Evolutionary conservation across 2,329 filamentous ascomycete species (phyloP), one percentile per base, ranked within the genome.

Genomic region (Fusarium armeniacum): DNA sequence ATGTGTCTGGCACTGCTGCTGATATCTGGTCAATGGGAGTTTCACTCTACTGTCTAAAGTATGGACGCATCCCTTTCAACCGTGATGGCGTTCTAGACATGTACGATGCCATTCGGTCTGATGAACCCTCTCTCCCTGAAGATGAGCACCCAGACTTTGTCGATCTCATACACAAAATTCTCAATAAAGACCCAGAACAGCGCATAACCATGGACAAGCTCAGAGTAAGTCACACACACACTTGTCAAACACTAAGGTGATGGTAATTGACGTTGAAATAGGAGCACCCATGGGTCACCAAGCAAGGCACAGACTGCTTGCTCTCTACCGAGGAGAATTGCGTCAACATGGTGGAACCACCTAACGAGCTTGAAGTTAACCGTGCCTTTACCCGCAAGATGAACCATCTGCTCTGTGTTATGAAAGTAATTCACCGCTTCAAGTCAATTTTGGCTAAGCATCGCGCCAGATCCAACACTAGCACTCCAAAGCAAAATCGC

Each of bases 11-110:
- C 13, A 92, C 89, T 73, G 94, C 95, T 6, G 93, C 93, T 6
- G 96, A 99, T 79, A 94, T 99, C 56, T 99, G 96, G 96, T 97
- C 95, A 5, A 98, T 98, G 95, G 96, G 96, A 9, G 91, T 98
- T 11, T 97, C 94, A 3, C 83, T 99, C 4, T 98, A 95, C 78
- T 99, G 96, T 78, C 85, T 99, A 40, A 90, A 92, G 65, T 98
- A 97, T 75, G 96, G 96, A 33, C 86, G 84, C 51, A 91, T 99
- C 65, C 96, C 96, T 0, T 99, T 98, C 76, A 91, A 94, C 75
- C 88, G 91, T 58, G 83, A 87, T 8, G 90, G 89, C 20, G 89
- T 98, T 63, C 83, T 98, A 58, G 94, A 97, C 52, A 88, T 98
- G 67, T 98, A 97, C 77, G 90, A 97, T 62, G 89, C 93, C 7